Conservation (phyloP, 345 rosid species). For the Turnera subulata region DNA sequence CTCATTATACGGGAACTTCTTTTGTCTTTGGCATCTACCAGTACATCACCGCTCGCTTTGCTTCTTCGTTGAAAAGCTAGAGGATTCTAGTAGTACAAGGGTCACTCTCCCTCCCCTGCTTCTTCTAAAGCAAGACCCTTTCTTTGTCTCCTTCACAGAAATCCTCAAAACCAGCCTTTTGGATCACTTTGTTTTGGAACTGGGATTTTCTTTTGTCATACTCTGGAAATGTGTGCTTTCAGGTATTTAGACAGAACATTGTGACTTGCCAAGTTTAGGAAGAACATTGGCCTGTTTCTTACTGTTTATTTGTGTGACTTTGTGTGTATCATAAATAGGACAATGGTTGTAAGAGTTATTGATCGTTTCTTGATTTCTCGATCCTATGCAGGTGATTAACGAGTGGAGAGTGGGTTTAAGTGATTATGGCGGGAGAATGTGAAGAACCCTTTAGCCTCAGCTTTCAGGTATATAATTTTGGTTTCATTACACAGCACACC, state of each 20-base stretch:
- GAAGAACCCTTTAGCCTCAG: conserved; percentile 55
- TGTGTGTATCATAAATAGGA: neutral
- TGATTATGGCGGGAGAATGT: conserved; percentile 59
- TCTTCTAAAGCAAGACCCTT: too few species aligned
- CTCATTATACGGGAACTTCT: conserved; percentile 1
- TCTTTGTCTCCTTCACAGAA: too few species aligned
- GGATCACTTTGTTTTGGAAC: too few species aligned
- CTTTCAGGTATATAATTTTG: conserved; percentile 49
- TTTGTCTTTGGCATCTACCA: conserved; percentile 10
- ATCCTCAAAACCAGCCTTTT: too few species aligned
- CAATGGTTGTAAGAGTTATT: neutral
- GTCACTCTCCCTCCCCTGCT: too few species aligned
- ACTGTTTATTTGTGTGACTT: neutral
- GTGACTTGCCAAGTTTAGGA: neutral
- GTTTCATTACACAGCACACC: too few species aligned
- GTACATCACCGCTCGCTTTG: conserved; percentile 1
- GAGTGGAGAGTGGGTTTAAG: conserved; percentile 14
- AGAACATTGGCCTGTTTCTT: neutral
- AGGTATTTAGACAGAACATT: neutral
- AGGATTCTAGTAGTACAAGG: too few species aligned
- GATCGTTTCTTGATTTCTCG: neutral
- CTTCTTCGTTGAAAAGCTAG: too few species aligned
- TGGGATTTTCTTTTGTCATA: neutral
- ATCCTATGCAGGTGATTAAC: conserved; percentile 9
- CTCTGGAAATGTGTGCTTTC: neutral